Evolutionary conservation across 2,329 filamentous ascomycete species (phyloP), one percentile per base, ranked within the genome.

Genomic region (Torrubiella hemipterigena): DNA sequence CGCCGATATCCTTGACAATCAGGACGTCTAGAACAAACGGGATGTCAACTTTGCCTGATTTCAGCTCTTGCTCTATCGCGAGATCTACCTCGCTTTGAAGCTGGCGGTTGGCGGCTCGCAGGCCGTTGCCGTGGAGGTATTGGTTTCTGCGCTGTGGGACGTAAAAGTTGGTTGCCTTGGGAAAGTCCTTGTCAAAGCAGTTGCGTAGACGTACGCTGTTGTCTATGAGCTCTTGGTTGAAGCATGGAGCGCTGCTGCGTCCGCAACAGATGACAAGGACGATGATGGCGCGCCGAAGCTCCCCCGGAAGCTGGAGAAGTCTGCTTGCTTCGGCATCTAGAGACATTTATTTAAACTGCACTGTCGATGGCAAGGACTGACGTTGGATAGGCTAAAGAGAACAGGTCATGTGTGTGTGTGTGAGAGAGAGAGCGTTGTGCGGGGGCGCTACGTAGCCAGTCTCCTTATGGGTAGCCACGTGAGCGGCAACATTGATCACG

Each of bases 151-250:
- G 31, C 25, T 20, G 27, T 6, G 17, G 14, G 4, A 33, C 14
- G 31, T 33, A 33, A n/a, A 33, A 20, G 19, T 33, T 28, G 18
- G 31, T 33, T 10, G 10, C 18, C 14, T 28, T 17, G 13, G 31
- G 19, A 18, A 20, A 8, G 10, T 21, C 17, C 18, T 28, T 26
- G 24, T 33, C 31, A 20, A 33, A 33, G 19, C 14, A 24, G 18
- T 29, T 33, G 5, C 24, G 5, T 16, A 33, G 15, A 19, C 14
- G 31, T 2, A 27, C 25, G 19, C 31, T 13, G 3, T 24, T 4
- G 14, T 19, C n/a, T n/a, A 29, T 15, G 8, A 23, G 9, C 6
- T 24, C 19, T 16, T 18, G 19, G 20, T 16, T 15, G 13, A 29
- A 29, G 13, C 9, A 12, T 19, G 31, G 29, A 13, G 26, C 16